phyloP scores from a whole-genome alignment of 2,329 filamentous ascomycete genomes.

The Lasiodiplodia hormozganensis region DNA sequence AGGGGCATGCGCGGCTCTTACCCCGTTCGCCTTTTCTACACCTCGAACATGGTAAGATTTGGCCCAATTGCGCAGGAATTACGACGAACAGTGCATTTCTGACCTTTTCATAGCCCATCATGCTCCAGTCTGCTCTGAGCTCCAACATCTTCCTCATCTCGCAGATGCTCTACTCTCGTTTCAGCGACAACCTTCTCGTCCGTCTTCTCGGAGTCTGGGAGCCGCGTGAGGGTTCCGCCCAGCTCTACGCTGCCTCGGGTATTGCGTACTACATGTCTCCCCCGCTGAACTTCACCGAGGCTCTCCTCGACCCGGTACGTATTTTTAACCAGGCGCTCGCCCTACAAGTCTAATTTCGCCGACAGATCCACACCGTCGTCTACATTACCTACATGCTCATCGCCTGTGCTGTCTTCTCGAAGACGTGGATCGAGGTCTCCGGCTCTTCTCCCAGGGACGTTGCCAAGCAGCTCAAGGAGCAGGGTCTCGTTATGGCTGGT shows the following conservation, averaged over 20 bases:
- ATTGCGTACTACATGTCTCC: conserved; percentile 99
- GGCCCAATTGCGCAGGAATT: background rate
- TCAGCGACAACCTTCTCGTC: conserved; percentile 98
- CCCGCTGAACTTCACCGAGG: conserved; percentile 95
- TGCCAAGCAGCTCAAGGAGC: conserved; percentile 99
- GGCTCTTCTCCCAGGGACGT: conserved; percentile 97
- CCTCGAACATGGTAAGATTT: conserved; percentile 82
- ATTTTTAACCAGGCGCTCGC: background rate
- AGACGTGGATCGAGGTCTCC: conserved; percentile 99
- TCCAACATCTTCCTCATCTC: conserved; percentile 99
- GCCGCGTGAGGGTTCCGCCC: conserved; percentile 91
- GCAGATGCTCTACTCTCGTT: conserved; percentile 99
- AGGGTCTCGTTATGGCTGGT: conserved; percentile 98
- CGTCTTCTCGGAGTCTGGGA: conserved; percentile 98
- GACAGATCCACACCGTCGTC: conserved; percentile 81
- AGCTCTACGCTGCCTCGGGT: conserved; percentile 92
- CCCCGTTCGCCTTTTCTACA: conserved; percentile 99
- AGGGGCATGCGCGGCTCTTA: conserved; percentile 98
- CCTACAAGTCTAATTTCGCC: conserved; percentile 1
- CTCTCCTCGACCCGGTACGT: conserved; percentile 78
- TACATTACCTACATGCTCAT: conserved; percentile 98
- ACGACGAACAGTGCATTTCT: background rate
- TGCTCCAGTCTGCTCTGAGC: conserved; percentile 97
- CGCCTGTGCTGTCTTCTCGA: conserved; percentile 97
- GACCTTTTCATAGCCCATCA: conserved; percentile 72